A percentile compares a stretch with the other conserved stretches of the same genome.
phyloP scores from a whole-genome alignment of 2,329 filamentous ascomycete species.

The Delphinella strobiligena region DNA sequence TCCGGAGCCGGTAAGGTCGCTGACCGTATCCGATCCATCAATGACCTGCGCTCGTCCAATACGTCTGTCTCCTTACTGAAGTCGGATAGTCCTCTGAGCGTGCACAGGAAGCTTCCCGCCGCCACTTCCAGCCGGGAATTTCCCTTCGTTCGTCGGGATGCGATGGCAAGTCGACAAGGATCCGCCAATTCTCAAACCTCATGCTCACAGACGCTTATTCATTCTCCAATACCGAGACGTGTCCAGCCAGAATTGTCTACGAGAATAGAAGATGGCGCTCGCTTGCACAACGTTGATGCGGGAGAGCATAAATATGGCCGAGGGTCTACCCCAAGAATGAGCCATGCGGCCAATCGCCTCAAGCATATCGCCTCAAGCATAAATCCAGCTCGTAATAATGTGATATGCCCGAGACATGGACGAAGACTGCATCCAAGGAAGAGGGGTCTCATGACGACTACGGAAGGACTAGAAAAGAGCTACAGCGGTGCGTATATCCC shows the following conservation, averaged over 20 bases:
- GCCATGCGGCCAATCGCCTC: too few species aligned
- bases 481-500: slow-evolving; percentile 19
- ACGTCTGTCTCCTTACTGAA: background rate
- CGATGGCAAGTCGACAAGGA: slow-evolving; percentile 1
- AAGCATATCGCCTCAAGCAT: too few species aligned
- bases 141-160: slow-evolving; percentile 8
- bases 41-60: slow-evolving; percentile 3
- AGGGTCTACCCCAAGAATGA: too few species aligned
- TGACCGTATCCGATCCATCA: slow-evolving; percentile 9
- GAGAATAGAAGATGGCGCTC: too few species aligned
- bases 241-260: slow-evolving; percentile 1
- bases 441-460: slow-evolving; percentile 11
- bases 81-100: background rate
- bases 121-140: slow-evolving; percentile 1
- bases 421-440: slow-evolving; percentile 12
- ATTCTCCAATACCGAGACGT: slow-evolving; percentile 8
- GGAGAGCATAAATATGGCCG: too few species aligned
- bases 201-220: slow-evolving; percentile 1
- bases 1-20: slow-evolving; percentile 6
- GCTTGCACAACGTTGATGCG: too few species aligned
- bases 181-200: background rate
- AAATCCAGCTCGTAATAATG: background rate
- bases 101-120: background rate
- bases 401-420: slow-evolving; percentile 19
- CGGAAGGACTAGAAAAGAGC: slow-evolving; percentile 16